Evolutionary conservation across 2,329 filamentous ascomycete genomes (phyloP).

Genomic region (Penicillium sp.): DNA sequence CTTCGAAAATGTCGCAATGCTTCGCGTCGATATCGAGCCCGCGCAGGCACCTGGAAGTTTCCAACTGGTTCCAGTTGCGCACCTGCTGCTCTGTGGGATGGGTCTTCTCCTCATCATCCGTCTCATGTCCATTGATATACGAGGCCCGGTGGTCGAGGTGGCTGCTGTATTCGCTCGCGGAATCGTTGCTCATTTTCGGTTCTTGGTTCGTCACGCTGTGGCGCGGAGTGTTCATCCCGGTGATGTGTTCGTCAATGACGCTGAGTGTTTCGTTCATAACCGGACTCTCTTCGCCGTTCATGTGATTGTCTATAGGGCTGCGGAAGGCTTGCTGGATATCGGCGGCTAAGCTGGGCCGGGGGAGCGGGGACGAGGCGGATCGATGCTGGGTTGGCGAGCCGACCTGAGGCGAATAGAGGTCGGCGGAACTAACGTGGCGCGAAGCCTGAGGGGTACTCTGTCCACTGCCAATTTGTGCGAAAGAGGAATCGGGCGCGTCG

Average conservation of each 20-base stretch:
- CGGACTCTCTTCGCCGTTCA: constrained; percentile 63
- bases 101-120: constrained; percentile 83
- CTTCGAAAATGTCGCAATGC: constrained; percentile 91
- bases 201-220: constrained; percentile 55
- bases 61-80: constrained; percentile 72
- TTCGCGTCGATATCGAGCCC: constrained; percentile 80
- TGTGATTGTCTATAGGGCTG: constrained; percentile 53
- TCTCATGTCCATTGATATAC: constrained; percentile 92
- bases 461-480: constrained; percentile 32
- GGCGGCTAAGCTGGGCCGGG: constrained; percentile 36
- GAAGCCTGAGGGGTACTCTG: constrained; percentile 45
- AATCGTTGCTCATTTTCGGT: constrained; percentile 67
- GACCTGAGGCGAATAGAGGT: constrained; percentile 26
- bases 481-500: constrained; percentile 20
- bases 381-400: constrained; percentile 32
- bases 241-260: constrained; percentile 97
- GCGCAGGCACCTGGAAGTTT: constrained; percentile 88
- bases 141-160: constrained; percentile 76
- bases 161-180: constrained; percentile 86
- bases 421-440: constrained; percentile 38
- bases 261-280: constrained; percentile 94
- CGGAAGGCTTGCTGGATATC: constrained; percentile 48
- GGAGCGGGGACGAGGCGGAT: constrained; percentile 40
- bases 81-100: constrained; percentile 74
- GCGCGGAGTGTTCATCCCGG: constrained; percentile 70